Conservation (phyloP, 805 yeast genomes). For the Saturnispora sekii region DNA sequence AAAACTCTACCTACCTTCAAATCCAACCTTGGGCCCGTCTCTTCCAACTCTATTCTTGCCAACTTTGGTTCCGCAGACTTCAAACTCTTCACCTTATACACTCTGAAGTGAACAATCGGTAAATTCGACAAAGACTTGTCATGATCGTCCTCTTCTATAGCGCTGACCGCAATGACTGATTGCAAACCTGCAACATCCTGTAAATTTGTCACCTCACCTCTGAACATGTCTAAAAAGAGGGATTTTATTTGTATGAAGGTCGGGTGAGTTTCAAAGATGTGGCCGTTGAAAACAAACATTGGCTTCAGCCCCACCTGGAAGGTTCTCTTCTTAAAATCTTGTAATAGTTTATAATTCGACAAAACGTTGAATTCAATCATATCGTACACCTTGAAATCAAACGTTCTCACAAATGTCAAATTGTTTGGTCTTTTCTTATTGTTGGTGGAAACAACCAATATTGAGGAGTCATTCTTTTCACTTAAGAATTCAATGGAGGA, state of each 20-base stretch:
- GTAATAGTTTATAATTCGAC: conserved; percentile 57
- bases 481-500: conserved; percentile 80
- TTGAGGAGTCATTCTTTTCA: conserved; percentile 87
- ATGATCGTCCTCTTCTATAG: conserved; percentile 65
- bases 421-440: conserved; percentile 92
- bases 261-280: conserved; percentile 84
- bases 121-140: conserved; percentile 50
- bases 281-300: conserved; percentile 87
- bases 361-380: conserved; percentile 83
- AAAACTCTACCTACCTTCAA: conserved; percentile 84
- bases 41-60: conserved; percentile 91
- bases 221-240: conserved; percentile 79
- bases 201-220: conserved; percentile 70
- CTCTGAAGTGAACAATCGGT: conserved; percentile 84
- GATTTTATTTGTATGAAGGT: conserved; percentile 79
- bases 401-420: conserved; percentile 79
- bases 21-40: conserved; percentile 92
- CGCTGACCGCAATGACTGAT: conserved; percentile 73
- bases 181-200: conserved; percentile 95
- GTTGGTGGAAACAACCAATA: conserved; percentile 67
- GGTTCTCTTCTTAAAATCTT: conserved; percentile 72
- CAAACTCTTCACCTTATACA: conserved; percentile 73
- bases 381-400: conserved; percentile 83
- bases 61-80: conserved; percentile 71
- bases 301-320: conserved; percentile 89